phyloP scores from a whole-genome alignment of 163 green algal genomes.

The Prototheca cutis region DNA sequence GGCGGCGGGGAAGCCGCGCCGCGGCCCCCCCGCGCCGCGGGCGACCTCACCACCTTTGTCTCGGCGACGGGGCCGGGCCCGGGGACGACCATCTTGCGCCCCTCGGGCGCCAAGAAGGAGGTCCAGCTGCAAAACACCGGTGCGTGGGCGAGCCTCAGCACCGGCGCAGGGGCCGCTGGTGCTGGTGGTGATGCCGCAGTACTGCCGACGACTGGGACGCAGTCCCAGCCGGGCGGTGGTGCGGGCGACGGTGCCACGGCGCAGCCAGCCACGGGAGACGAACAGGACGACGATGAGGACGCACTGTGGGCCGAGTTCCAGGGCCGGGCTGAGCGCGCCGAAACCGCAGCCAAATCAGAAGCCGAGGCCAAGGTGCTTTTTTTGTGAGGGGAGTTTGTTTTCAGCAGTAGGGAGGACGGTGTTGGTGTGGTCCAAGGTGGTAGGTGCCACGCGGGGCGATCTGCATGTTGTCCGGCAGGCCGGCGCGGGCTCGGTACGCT shows the following conservation, averaged over 20 bases:
- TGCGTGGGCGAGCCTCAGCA: slow-evolving; percentile 32
- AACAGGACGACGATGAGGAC: slow-evolving; percentile 24
- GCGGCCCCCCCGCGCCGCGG: background rate
- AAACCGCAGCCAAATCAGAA: too few species aligned
- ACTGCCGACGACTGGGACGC: background rate
- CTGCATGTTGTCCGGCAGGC: too few species aligned
- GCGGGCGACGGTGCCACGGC: slow-evolving; percentile 3
- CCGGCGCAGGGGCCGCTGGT: background rate
- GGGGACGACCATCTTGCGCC: slow-evolving; percentile 19
- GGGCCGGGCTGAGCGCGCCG: slow-evolving; percentile 23
- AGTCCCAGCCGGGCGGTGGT: background rate
- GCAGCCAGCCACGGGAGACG: background rate
- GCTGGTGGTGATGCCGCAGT: slow-evolving; percentile 2
- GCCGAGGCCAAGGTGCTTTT: too few species aligned
- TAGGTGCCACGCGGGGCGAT: too few species aligned
- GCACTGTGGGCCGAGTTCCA: slow-evolving; percentile 45
- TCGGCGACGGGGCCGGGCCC: slow-evolving; percentile 29
- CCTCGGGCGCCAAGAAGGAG: slow-evolving; percentile 18
- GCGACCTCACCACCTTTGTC: slow-evolving; percentile 33
- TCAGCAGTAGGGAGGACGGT: too few species aligned
- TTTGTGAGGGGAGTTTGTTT: too few species aligned
- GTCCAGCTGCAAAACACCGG: slow-evolving; percentile 33
- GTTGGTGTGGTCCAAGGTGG: too few species aligned
- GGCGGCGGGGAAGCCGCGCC: background rate
- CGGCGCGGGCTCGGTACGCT: too few species aligned